phyloP scores from a whole-genome alignment of 345 rosid genomes.

The Eucalyptus globulus region DNA sequence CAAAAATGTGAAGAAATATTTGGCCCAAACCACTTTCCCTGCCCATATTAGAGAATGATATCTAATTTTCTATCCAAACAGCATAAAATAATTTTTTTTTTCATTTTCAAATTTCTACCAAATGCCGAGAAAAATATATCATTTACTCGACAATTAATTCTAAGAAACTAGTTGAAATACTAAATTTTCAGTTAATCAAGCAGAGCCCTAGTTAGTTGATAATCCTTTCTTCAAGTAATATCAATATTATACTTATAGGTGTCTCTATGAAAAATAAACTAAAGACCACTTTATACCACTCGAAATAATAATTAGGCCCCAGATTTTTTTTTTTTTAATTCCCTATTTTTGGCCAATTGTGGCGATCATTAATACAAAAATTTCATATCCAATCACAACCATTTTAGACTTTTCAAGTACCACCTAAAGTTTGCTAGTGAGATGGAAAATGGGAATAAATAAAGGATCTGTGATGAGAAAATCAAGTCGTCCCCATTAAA shows the following conservation, averaged over 20 bases:
- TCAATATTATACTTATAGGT: not conserved
- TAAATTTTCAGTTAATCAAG: not conserved
- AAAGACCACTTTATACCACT: not conserved
- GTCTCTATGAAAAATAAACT: not conserved
- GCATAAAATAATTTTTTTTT: not conserved
- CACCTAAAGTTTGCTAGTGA: not conserved
- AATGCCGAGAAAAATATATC: not conserved
- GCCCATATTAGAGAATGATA: not conserved
- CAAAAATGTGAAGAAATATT: not conserved
- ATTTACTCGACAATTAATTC: not conserved
- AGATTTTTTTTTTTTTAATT: not conserved
- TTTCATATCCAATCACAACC: not conserved
- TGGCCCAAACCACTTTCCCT: not conserved
- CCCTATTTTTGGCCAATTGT: not conserved
- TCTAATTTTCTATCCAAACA: not conserved
- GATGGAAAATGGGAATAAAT: too few species aligned
- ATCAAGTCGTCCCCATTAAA: too few species aligned
- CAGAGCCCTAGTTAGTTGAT: not conserved
- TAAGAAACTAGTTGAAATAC: not conserved
- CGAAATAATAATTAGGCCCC: not conserved
- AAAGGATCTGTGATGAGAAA: too few species aligned
- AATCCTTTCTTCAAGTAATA: not conserved
- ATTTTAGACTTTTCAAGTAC: not conserved
- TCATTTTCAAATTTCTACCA: not conserved
- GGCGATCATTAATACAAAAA: not conserved